Evolutionary conservation across 805 yeast genomes (phyloP), one percentile per base, ranked within the genome.

Genomic region (Dipodascopsis tothii): DNA sequence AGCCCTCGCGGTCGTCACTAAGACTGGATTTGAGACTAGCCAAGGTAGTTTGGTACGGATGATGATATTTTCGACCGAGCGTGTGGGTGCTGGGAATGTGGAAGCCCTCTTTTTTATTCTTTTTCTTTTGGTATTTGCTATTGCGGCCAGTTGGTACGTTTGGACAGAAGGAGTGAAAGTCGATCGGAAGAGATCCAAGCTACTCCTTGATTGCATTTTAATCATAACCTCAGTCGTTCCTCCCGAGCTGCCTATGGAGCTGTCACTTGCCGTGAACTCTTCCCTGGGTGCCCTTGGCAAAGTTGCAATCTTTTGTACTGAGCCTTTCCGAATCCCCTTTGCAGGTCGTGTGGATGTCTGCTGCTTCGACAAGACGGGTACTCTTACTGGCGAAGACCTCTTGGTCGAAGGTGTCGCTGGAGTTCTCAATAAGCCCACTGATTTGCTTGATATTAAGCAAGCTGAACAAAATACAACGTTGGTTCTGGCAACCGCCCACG

Each of bases 331-430:
- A 69, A 88, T 92, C 55, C 97, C 98, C 43, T 77, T 83, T 60
- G 98, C 97, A 44, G 98, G 98, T 57, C 81, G 97, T 69, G 79
- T 92, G 48, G 98, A 92, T 65, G 95, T 92, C 42, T 92, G 98
- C 70, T 92, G 97, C 71, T 92, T 92, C 57, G 98, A 92, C 67
- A 92, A 92, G 62, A 92, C 98, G 40, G 98, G 98, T 65, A 92
- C 98, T 40, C 75, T 92, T 58, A 92, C 98, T 27, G 96, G 94
- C 48, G 98, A 92, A 65, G 96, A 92, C 62, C 73, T 92, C 55
- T 88, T 83, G 19, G 92, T 92, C 59, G 97, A 92, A 70, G 98
- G 98, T 57, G 72, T 90, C 54, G 96, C 96, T 39, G 95, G 96
- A 5, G 74, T 86, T 54, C 25, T 50, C 23, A 60, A 66, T 34